Conservation (phyloP, 2,329 filamentous ascomycete genomes). For the Nigrograna mackinnonii region DNA sequence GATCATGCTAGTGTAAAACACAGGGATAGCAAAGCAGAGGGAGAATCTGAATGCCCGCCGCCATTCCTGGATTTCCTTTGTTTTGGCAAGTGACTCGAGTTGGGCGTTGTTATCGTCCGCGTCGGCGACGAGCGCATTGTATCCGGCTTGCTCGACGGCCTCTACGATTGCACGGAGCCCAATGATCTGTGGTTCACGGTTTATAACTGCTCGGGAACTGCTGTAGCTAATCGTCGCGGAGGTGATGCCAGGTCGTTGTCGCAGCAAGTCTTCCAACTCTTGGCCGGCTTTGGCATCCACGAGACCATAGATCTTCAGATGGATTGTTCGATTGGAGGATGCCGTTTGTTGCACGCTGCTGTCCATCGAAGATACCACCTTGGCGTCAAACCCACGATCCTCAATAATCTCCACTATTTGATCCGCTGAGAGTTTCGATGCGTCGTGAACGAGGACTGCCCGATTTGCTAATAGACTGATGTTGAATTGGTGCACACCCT, state of each 20-base stretch:
- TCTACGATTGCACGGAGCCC: conserved; percentile 85
- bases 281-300: conserved; percentile 72
- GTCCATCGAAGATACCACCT: conserved; percentile 74
- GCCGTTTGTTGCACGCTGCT: conserved; percentile 58
- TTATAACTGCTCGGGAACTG: conserved; percentile 74
- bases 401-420: conserved; percentile 84
- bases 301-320: conserved; percentile 84
- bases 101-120: conserved; percentile 96
- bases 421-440: conserved; percentile 68
- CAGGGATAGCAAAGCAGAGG: conserved; percentile 80
- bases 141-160: conserved; percentile 76
- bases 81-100: conserved; percentile 93
- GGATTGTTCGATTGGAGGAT: conserved; percentile 63
- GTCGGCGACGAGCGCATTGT: conserved; percentile 88
- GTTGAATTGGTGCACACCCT: conserved; percentile 86
- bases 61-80: conserved; percentile 95
- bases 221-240: conserved; percentile 74
- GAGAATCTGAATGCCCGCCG: conserved; percentile 78
- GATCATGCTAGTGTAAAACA: conserved; percentile 91
- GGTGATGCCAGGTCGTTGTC: conserved; percentile 69
- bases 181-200: conserved; percentile 70
- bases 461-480: conserved; percentile 93
- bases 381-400: conserved; percentile 85
- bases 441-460: conserved; percentile 84
- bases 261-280: conserved; percentile 70